Base-by-base conservation (phyloP, 768 basidiomycete species). In the Galerina marginata region DNA sequence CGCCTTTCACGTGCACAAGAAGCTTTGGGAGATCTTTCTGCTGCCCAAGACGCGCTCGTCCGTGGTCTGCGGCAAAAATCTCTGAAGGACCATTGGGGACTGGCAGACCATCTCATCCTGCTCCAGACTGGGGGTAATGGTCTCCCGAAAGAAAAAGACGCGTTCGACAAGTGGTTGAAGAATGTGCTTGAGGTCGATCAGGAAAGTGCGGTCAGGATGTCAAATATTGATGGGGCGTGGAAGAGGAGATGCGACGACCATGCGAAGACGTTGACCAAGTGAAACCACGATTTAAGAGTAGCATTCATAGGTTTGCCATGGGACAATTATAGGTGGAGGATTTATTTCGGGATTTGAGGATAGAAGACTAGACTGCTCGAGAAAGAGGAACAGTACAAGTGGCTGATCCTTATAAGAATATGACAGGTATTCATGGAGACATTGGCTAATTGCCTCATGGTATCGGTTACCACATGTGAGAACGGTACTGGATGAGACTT, bases 51-150 rank as follows among this genome's bases (percentile, higher is more conserved):
- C 9, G 52, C 57, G 2, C 23, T 62, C 4, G 29, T 54, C 3
- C 52, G 26, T 4, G 61, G 50, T 3, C 52, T 62, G 10, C 56
- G 61, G 7, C 52, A n/a, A 26, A 40, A 33, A 23, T 25, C 40
- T 6, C 25, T 59, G 9, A 12, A 46, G 37, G 43, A 62, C 20
- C 61, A 62, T 36, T 40, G 36, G n/a, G 61, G 57, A 1, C 53
- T 59, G 23, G 53, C 56, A 9, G 53, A 62, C n/a, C 51, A 58
- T 26, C 61, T 58, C 12, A 54, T 58, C 29, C 48, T 29, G 26
- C 57, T 62, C 2, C 61, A 59, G 33, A 62, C 61, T 2, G 38
- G 29, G 14, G 57, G 45, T 9, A 54, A 55, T 37, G 61, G 61
- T 12, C 43, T 62, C 7, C 51, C 61, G 1, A 15, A 54, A 14